A percentile compares a stretch with the other conserved stretches of the same genome.
Conservation (phyloP, 345 rosid species). For the Raphanus sativus region DNA sequence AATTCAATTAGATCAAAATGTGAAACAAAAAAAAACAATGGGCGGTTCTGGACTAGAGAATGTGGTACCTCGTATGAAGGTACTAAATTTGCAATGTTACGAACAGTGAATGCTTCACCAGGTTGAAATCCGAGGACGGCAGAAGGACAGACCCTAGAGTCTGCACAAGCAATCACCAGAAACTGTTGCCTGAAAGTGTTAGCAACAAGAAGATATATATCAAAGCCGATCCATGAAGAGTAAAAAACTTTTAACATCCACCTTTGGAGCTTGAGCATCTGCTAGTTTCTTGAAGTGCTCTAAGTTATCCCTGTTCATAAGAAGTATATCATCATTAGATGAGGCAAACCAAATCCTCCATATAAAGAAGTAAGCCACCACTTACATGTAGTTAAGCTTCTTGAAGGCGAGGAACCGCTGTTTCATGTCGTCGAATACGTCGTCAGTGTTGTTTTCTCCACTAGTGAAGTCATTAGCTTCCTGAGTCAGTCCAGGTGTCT, state of each 20-base stretch:
- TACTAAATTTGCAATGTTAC: slow-evolving; percentile 89
- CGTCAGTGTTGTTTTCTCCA: slow-evolving; percentile 39
- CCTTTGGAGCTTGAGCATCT: slow-evolving; percentile 84
- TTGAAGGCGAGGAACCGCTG: slow-evolving; percentile 70
- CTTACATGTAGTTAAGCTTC: slow-evolving; percentile 73
- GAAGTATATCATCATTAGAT: not conserved
- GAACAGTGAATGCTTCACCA: slow-evolving; percentile 94
- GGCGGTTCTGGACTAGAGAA: not conserved
- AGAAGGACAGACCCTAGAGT: slow-evolving; percentile 98
- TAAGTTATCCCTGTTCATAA: slow-evolving; percentile 61
- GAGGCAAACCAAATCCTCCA: not conserved
- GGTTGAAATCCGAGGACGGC: slow-evolving; percentile 86
- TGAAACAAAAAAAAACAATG: not conserved
- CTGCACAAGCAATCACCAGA: slow-evolving; percentile 96
- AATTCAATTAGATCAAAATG: slow-evolving; percentile 2
- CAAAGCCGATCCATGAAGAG: not conserved
- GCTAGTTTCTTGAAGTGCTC: slow-evolving; percentile 68
- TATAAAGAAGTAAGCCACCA: not conserved
- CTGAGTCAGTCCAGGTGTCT: slow-evolving; percentile 31
- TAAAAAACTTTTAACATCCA: slow-evolving; percentile 17
- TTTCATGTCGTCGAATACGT: slow-evolving; percentile 67
- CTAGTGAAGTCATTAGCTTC: slow-evolving; percentile 31
- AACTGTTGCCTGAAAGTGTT: slow-evolving; percentile 59
- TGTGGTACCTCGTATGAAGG: slow-evolving; percentile 73
- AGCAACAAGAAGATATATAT: slow-evolving; percentile 22